Base-by-base conservation (phyloP, 1,139 yeast species). In the Magnusiomyces tetraspermus region DNA sequence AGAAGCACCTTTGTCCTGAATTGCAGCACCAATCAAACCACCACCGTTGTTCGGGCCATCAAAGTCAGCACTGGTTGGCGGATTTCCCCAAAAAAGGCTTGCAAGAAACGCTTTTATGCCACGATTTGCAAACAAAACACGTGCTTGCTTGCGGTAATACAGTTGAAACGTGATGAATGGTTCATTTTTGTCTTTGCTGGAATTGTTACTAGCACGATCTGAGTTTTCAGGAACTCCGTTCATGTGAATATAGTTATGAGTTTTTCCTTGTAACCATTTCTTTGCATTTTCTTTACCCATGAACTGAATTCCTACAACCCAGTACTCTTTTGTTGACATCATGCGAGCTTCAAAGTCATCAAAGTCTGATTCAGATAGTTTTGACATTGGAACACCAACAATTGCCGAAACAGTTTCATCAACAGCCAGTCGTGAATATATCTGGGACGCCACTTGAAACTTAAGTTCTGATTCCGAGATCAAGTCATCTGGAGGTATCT, bases 391-490 rank as follows among this genome's bases (percentile, higher is more conserved):
- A 21, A 43, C 24, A 19, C 46, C 46, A n/a, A 43, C 46, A 24
- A 43, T 23, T 24, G 46, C 31, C 8, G 46, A 43, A 19, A 43
- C 46, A 4, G 46, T 43, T 43, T 43, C 46, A 13, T 43, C 46
- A 2, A 43, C 46, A 15, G 46, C 46, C 17, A 43, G 36, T n/a
- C 46, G 33, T 4, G 31, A 15, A 30, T 43, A 43, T 15, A 43
- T 15, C 17, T 43, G 46, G 10, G 46, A 26, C 5, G 24, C 15
- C 3, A 38, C 24, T 15, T 38, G 42, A n/a, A 19, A 38, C 15
- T 38, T 38, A 22, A 38, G 17, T 38, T 38, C 42, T 10, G 42
- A 38, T n/a, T 38, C 42, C 5, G 42, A 10, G 8, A 38, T 19
- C 17, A 38, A 5, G 24, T 38, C 42, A 15, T 38, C 42, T 3